A percentile compares a stretch with the other conserved stretches of the same genome.
Conservation (phyloP, 1,284 basidiomycete species). For the Thelephora terrestris region DNA sequence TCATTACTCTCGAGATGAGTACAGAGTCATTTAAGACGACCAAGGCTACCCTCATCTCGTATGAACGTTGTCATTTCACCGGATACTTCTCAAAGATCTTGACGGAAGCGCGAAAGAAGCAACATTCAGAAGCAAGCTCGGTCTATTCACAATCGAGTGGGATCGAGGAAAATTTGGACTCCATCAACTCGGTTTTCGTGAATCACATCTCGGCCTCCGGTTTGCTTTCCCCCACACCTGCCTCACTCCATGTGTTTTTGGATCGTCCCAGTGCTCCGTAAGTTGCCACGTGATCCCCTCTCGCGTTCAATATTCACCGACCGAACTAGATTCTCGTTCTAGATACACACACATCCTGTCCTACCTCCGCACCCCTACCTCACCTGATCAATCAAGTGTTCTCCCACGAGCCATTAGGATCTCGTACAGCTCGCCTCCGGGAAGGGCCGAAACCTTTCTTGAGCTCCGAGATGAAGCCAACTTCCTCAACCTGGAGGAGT, state of each 20-base stretch:
- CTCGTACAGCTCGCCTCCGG: conserved; percentile 28
- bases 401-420: conserved; percentile 54
- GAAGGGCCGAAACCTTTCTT: conserved; percentile 51
- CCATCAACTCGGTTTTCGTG: conserved; percentile 40
- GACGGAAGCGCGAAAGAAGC: conserved; percentile 8
- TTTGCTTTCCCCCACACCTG: conserved; percentile 34
- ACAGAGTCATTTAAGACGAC: conserved; percentile 55
- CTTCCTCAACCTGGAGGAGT: conserved; percentile 54
- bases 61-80: conserved; percentile 22
- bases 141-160: conserved; percentile 24
- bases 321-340: conserved; percentile 1
- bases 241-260: conserved; percentile 62
- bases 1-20: conserved; percentile 63
- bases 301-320: neutral
- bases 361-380: conserved; percentile 51
- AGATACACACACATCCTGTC: conserved; percentile 61
- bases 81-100: too few relatives aligned
- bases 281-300: conserved; percentile 23
- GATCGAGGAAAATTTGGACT: conserved; percentile 14
- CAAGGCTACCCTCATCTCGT: conserved; percentile 51
- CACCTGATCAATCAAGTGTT: conserved; percentile 34
- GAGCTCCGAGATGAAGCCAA: conserved; percentile 67
- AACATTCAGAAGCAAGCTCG: conserved; percentile 36
- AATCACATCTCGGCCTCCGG: conserved; percentile 53
- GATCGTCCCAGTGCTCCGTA: conserved; percentile 71